Base-by-base conservation (phyloP, 2,329 filamentous ascomycete species). In the Hymenoscyphus fraxineus region DNA sequence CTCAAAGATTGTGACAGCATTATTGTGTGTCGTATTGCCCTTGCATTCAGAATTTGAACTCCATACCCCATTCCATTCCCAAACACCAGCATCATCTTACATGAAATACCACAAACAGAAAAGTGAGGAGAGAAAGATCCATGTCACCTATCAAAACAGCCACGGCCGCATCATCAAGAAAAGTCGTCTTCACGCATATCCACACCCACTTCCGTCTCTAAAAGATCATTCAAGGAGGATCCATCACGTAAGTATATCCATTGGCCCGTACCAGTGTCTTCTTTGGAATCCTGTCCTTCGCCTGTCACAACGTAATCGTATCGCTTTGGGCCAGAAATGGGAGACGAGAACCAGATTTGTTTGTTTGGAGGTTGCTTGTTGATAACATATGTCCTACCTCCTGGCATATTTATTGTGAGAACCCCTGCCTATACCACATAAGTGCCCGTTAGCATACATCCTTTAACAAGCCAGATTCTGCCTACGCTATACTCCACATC, bases 281-380 rank as follows among this genome's bases (percentile, higher is more conserved):
- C 89, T 80, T 96, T 96, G 75, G 92, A 84, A 72, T 87, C 78
- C 81, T 93, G 90, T 39, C 85, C 82, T 72, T 95, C 91, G 65
- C 88, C 87, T 58, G 81, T 72, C 60, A 93, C 76, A 63, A 96
- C 90, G 85, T 91, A 99, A 77, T 98, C 93, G 80, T 89, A 99
- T 65, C 94, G 88, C 80, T 97, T 97, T 15, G 95, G 95, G 0
- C 95, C 95, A 6, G 91, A 93, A 62, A 92, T 81, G 3, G 95
- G 95, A 55, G 92, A 96, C 44, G 92, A 95, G 57, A 98, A 86
- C 95, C 95, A 99, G 75, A 99, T 97, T 76, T 90, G 95, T 82
- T 93, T 95, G 82, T 97, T 98, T 22, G 94, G 93, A 0, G 95
- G 95, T 78, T 99, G 95, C 79, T 99, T 99, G 85, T 99, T 99